phyloP scores from a whole-genome alignment of 106 monocot genomes.

The Dioscorea dumetorum region DNA sequence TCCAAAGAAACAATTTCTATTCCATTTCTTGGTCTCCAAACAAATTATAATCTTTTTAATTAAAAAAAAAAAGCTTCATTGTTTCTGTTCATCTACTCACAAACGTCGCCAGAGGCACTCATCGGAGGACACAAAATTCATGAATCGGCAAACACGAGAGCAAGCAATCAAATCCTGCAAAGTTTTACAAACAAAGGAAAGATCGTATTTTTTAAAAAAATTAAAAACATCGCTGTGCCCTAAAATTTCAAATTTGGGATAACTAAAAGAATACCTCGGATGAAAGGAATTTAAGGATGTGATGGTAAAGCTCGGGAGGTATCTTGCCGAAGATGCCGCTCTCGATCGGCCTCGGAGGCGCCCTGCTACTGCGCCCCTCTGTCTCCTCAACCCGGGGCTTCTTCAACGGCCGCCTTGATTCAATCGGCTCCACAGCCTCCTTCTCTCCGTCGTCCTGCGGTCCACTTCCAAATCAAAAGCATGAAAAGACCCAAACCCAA shows the following conservation, averaged over 20 bases:
- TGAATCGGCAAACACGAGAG: conserved; percentile 64
- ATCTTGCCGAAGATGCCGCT: conserved; percentile 60
- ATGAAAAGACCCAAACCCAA: not conserved
- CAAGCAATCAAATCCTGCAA: conserved; percentile 80
- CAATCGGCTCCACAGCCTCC: not conserved
- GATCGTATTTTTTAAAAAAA: too few relatives aligned
- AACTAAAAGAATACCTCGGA: conserved; percentile 47
- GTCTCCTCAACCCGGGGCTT: conserved; percentile 24
- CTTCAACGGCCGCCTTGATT: conserved; percentile 28
- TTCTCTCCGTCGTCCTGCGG: not conserved
- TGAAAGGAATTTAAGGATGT: conserved; percentile 94
- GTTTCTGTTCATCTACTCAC: conserved; percentile 27
- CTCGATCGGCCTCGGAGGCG: conserved; percentile 27
- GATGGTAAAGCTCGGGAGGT: conserved; percentile 80
- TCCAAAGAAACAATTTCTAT: not conserved
- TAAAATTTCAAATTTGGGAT: not conserved
- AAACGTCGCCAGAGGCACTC: conserved; percentile 95
- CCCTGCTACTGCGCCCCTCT: not conserved
- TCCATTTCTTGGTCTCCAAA: not conserved
- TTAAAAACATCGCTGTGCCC: not conserved
- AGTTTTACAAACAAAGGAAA: not conserved
- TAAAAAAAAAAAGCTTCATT: not conserved
- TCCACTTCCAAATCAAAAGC: not conserved
- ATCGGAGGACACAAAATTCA: conserved; percentile 78
- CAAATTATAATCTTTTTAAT: not conserved